phyloP scores from a whole-genome alignment of 139 green algal species.

The Asterochloris erici region DNA sequence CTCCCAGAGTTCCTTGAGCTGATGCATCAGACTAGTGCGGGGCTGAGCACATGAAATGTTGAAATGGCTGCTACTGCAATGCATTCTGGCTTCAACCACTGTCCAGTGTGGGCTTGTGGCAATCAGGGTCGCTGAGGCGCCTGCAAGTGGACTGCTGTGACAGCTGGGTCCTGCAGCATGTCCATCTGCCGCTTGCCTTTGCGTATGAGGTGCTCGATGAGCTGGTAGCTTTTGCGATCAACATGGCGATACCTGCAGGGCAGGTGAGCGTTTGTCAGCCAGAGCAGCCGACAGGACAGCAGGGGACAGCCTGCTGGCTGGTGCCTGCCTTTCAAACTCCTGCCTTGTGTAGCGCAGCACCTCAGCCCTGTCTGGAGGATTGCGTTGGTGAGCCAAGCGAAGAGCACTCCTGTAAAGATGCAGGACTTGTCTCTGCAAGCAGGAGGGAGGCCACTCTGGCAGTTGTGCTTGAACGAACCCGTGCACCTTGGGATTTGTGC shows the following conservation, averaged over 20 bases:
- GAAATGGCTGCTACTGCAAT: background rate
- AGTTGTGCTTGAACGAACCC: background rate
- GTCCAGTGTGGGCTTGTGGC: background rate
- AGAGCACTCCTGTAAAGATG: conserved; percentile 15
- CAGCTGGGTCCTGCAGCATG: conserved; percentile 4
- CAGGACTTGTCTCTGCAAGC: conserved; percentile 24
- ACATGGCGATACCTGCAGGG: conserved; percentile 16
- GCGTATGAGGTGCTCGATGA: conserved; percentile 28
- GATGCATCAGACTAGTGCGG: background rate
- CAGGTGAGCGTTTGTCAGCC: background rate
- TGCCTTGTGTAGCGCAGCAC: background rate
- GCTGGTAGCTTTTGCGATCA: conserved; percentile 26
- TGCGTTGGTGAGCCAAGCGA: background rate
- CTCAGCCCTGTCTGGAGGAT: background rate
- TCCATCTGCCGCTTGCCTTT: conserved; percentile 21
- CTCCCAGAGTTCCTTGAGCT: conserved; percentile 26
- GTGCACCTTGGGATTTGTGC: background rate
- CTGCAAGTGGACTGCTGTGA: conserved; percentile 11
- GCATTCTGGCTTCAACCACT: background rate
- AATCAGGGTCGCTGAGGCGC: background rate
- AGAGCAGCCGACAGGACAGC: background rate
- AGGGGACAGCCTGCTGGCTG: too few relatives aligned
- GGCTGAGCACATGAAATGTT: background rate
- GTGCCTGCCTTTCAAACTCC: conserved; percentile 24
- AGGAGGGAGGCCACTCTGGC: background rate